These are phyloP conservation scores for Wickerhamiella vanderwaltii DNA, from an alignment of 805 yeast species.

Conservation along the genomic window DNA sequence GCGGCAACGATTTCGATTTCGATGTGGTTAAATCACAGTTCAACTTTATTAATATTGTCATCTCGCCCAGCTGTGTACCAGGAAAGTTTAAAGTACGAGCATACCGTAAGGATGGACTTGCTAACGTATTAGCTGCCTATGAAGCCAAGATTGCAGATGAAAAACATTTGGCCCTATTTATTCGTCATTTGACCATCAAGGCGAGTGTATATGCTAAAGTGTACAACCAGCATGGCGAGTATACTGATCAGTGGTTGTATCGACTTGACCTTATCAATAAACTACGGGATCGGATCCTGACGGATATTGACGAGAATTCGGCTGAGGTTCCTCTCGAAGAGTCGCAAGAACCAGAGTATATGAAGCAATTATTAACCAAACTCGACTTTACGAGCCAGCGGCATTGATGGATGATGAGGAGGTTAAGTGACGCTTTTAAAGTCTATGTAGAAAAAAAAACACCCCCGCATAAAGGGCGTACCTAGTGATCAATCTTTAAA, in stretches of 20 bases:
- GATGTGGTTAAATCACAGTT: conserved; percentile 65
- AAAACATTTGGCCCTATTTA: conserved; percentile 45
- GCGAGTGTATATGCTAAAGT: conserved; percentile 63
- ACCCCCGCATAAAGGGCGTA: no score
- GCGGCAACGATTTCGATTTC: conserved; percentile 54
- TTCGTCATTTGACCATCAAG: conserved; percentile 52
- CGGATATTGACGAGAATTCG: conserved; percentile 1
- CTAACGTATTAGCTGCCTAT: conserved; percentile 63
- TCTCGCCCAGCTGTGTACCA: conserved; percentile 38
- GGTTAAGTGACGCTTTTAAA: no score
- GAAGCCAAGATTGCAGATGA: conserved; percentile 60
- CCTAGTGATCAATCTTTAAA: conserved; percentile 47
- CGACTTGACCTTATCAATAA: conserved; percentile 44
- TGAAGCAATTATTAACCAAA: conserved; percentile 13
- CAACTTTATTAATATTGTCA: conserved; percentile 69
- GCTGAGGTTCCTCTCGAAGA: background rate
- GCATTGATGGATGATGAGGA: no score
- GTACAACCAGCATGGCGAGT: conserved; percentile 53
- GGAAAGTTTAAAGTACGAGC: conserved; percentile 47
- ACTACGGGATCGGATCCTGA: conserved; percentile 27
- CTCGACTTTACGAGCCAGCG: conserved; percentile 18
- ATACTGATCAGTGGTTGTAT: conserved; percentile 54
- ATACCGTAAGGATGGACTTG: conserved; percentile 54
- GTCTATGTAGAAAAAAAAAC: no score
- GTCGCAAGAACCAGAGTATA: background rate